Conservation (phyloP, 1,284 basidiomycete species). For the Rhizoctonia solani region DNA sequence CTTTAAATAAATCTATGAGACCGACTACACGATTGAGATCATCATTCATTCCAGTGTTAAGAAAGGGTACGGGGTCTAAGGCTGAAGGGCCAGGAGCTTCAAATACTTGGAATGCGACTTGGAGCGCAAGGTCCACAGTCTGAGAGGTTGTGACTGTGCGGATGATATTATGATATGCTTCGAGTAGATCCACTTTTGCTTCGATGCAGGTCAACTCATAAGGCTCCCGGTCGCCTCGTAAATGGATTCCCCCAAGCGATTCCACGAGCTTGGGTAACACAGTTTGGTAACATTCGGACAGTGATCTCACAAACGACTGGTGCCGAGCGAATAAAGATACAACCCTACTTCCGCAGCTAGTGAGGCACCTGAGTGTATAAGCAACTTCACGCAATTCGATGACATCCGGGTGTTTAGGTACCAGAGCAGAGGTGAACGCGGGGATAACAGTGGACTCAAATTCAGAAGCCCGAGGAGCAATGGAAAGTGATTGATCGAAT, state of each 20-base stretch:
- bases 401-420: conserved; percentile 23
- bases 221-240: background rate
- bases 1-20: conserved; percentile 5
- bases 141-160: conserved; percentile 8
- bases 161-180: conserved; percentile 26
- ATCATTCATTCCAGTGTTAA: conserved; percentile 20
- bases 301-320: conserved; percentile 12
- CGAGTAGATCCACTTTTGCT: conserved; percentile 33
- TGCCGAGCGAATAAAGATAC: background rate
- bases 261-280: conserved; percentile 27
- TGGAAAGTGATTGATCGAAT: conserved; percentile 7
- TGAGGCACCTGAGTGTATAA: conserved; percentile 16
- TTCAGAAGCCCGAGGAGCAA: conserved; percentile 7
- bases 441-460: conserved; percentile 14
- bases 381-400: conserved; percentile 31
- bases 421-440: conserved; percentile 10
- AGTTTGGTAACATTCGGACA: conserved; percentile 34
- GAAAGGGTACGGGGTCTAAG: background rate
- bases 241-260: conserved; percentile 18
- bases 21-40: conserved; percentile 25
- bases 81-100: conserved; percentile 12
- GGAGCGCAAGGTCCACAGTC: conserved; percentile 9
- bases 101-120: conserved; percentile 17
- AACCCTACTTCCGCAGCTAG: conserved; percentile 3
- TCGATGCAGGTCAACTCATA: conserved; percentile 35